Evolutionary conservation across 2,329 filamentous ascomycete species (phyloP), one percentile per base, ranked within the genome.

Genomic region (Hirsutella thompsonii): DNA sequence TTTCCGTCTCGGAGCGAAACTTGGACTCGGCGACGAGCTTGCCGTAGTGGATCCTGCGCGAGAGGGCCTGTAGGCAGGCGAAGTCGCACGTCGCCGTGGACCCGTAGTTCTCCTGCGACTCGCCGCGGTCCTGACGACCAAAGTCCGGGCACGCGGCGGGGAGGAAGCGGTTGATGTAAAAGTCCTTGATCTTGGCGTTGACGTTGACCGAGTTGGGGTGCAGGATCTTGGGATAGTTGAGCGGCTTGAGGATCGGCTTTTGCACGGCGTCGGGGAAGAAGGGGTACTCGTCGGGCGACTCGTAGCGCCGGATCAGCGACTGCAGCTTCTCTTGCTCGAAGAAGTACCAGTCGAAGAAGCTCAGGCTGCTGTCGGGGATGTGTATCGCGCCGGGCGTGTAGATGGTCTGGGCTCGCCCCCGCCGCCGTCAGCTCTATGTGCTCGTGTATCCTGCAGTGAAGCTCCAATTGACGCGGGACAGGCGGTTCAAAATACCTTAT

Each of bases 11-110:
- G 37, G 83, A 81, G 52, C 76, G 75, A 64, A 95, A 98, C 67
- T 98, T 98, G 44, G 82, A 81, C 70, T 98, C 92, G 35, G 92
- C 92, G 8, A 98, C 92, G 55, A 96, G 96, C 66, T 96, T 98
- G 51, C 92, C 92, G 66, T 94, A 98, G 63, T 98, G 92, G 51
- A 98, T 92, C 42, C 92, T 73, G 34, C 90, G 75, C 32, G 86
- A 93, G 37, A 98, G 67, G 3, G 92, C 84, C 67, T 98, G 92
- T 48, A 98, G 69, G 53, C 84, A 90, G 40, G 77, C 74, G 46
- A 98, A 92, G 62, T 98, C 92, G 58, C 83, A 88, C 1, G 87
- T 94, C 2, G 88, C 90, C 1, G 89, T 74, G 5, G 85, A 93
- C 14, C 92, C 92, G 66, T 96, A 98, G 66, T 98, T 95, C 64